phyloP scores from a whole-genome alignment of 2,329 filamentous ascomycete species.

The Colletotrichum tanaceti region DNA sequence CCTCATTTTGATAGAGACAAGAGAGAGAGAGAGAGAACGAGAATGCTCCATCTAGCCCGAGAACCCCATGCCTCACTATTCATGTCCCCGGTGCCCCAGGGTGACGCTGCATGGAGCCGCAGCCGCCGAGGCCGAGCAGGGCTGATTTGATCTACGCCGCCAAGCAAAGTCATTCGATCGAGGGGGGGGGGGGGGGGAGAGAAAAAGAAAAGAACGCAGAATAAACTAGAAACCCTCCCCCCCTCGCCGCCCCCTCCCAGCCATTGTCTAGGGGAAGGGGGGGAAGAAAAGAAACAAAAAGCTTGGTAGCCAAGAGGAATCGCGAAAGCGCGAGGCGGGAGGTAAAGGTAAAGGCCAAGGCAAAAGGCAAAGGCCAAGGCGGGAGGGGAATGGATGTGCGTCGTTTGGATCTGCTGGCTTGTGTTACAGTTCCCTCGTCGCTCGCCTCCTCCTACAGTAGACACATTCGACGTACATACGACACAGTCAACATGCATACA shows the following conservation, averaged over 20 bases:
- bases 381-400: no score
- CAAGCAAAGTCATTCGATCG: slow-evolving; percentile 1
- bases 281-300: background rate
- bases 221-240: no score
- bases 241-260: no score
- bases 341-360: background rate
- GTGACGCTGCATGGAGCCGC: slow-evolving; percentile 21
- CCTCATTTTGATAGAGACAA: background rate
- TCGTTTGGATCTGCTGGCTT: slow-evolving; percentile 16
- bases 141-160: slow-evolving; percentile 22
- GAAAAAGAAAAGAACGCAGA: no score
- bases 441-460: no score
- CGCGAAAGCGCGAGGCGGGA: background rate
- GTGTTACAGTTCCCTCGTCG: slow-evolving; percentile 11
- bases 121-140: slow-evolving; percentile 15
- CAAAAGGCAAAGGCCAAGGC: no score
- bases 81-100: background rate
- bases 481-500: no score
- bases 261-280: no score
- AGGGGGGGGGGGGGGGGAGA: background rate
- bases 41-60: no score
- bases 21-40: background rate
- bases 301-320: background rate
- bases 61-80: no score
- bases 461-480: no score